Percentiles rank a stretch among this genome's conserved stretches.
Conservation (phyloP, 805 yeast species). For the Ogataea ganodermae region DNA sequence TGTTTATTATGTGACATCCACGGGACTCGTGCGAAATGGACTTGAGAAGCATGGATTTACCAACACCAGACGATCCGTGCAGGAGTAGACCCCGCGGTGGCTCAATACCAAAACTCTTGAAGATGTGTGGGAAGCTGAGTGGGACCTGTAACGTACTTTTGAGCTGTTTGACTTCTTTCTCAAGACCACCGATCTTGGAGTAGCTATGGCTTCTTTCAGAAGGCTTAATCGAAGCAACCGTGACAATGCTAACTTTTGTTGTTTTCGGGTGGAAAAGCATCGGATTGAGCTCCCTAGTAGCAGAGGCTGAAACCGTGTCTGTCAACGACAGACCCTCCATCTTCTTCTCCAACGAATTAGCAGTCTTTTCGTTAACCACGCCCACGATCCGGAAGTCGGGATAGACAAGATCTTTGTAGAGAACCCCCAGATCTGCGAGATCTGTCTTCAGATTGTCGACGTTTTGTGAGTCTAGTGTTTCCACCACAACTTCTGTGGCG, state of each 20-base stretch:
- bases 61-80: constrained; percentile 99
- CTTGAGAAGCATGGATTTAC: constrained; percentile 84
- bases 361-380: constrained; percentile 7
- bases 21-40: constrained; percentile 73
- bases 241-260: constrained; percentile 37
- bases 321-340: constrained; percentile 1
- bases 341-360: constrained; percentile 5
- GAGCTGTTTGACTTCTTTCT: constrained; percentile 59
- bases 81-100: constrained; percentile 92
- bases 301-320: too few species aligned
- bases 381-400: constrained; percentile 15
- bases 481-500: constrained; percentile 25
- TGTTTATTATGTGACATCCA: constrained; percentile 80
- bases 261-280: constrained; percentile 30
- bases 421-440: constrained; percentile 56
- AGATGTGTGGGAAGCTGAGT: constrained; percentile 70
- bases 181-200: constrained; percentile 72
- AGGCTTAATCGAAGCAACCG: constrained; percentile 39
- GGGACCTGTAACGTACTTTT: constrained; percentile 78
- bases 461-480: constrained; percentile 10
- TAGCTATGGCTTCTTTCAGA: constrained; percentile 41
- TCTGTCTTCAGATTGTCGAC: constrained; percentile 42
- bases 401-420: constrained; percentile 51
- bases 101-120: constrained; percentile 79
- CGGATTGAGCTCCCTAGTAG: constrained; percentile 14